Conservation (phyloP, 73 alveolate species). For the Tetrahymena malaccensis region DNA sequence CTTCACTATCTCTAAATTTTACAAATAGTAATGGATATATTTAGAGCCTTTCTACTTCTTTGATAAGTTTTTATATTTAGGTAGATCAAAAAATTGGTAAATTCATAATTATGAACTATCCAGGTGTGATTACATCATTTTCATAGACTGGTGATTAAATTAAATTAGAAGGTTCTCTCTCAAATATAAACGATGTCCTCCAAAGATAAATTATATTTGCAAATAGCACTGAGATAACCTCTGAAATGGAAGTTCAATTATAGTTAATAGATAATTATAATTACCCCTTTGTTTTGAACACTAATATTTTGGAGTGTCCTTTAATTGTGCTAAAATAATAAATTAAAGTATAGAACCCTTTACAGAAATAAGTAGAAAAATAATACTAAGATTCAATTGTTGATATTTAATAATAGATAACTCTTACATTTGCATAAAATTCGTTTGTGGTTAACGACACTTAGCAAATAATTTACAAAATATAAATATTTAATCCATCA, state of each 20-base stretch:
- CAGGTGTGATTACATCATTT: background rate
- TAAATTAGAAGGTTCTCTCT: background rate
- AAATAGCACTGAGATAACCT: background rate
- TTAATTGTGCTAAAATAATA: background rate
- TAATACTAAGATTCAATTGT: background rate
- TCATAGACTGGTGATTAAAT: background rate
- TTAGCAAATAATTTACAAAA: background rate
- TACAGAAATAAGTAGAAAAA: background rate
- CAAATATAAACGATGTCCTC: background rate
- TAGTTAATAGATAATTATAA: background rate
- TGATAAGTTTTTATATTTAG: background rate
- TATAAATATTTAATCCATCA: background rate
- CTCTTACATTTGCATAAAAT: background rate
- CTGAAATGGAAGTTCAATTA: background rate
- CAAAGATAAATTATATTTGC: background rate
- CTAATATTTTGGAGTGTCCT: background rate
- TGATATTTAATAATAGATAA: background rate
- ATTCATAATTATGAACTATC: background rate
- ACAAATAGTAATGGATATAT: background rate
- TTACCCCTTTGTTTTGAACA: background rate
- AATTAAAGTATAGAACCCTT: background rate
- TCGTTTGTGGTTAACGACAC: background rate
- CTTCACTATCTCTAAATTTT: background rate
- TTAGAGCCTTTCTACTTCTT: background rate
- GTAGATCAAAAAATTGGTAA: background rate